A percentile compares a stretch with the other conserved stretches of the same genome.
Evolutionary conservation across 805 yeast species (phyloP).

Genomic region (Kodamaea hsintzibuensis): DNA sequence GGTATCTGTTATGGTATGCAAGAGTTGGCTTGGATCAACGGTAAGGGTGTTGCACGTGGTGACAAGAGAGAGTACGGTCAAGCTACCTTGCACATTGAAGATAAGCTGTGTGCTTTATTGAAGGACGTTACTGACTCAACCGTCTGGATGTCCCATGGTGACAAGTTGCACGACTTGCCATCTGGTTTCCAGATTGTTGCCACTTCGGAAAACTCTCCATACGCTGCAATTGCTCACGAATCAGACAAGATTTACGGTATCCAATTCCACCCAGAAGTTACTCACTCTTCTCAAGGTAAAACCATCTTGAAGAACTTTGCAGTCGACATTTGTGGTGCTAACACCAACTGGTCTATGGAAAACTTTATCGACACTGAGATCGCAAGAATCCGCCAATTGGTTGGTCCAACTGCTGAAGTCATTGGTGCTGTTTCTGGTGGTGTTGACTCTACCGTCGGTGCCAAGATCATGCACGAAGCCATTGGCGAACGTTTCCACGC

Average conservation of each 20-base stretch:
- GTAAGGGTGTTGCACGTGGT: conserved; percentile 91
- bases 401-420: conserved; percentile 97
- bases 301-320: conserved; percentile 88
- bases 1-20: conserved; percentile 99
- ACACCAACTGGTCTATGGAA: conserved; percentile 96
- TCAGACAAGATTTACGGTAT: conserved; percentile 81
- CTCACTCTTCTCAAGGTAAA: conserved; percentile 93
- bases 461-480: conserved; percentile 96
- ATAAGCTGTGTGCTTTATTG: conserved; percentile 68
- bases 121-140: conserved; percentile 89
- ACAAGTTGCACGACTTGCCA: conserved; percentile 89
- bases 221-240: conserved; percentile 84
- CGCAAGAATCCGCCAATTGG: conserved; percentile 83
- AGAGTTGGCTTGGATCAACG: conserved; percentile 97
- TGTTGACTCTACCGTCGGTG: conserved; percentile 99
- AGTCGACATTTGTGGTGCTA: conserved; percentile 80
- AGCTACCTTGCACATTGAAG: conserved; percentile 79
- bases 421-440: conserved; percentile 99
- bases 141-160: conserved; percentile 99
- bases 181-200: conserved; percentile 87
- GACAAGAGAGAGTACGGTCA: conserved; percentile 99
- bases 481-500: conserved; percentile 99
- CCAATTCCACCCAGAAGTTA: conserved; percentile 99
- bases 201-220: conserved; percentile 91
- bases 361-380: conserved; percentile 97